Base-by-base conservation (phyloP, 139 green algal genomes). In the Klebsormidium nitens region DNA sequence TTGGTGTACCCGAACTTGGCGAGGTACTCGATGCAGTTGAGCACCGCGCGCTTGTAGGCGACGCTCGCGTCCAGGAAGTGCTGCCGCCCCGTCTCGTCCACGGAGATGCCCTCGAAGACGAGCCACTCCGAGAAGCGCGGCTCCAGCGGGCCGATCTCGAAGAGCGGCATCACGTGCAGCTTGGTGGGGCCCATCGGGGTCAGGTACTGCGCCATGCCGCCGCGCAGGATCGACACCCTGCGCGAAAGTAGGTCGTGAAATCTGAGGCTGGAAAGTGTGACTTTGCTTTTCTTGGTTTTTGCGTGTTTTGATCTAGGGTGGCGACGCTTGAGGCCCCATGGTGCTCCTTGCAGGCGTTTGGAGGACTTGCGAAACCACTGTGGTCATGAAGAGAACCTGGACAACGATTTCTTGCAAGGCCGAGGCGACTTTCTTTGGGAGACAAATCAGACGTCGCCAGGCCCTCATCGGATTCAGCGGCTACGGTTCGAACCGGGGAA, bases 1-100 rank as follows among this genome's bases (percentile, higher is more conserved):
- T 39, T 67, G 5, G 59, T 67, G 14, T 88, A 91, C 1, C 86
- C 87, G 66, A 91, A 88, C 57, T 90, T 89, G 44, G 59, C 52
- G 34, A 92, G 76, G 79, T 91, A 91, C 63, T 92, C 48, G 28
- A 92, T 90, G 74, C 69, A 76, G 75, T 90, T 88, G 2, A 92
- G 82, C 34, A 90, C 80, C 6, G 86, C 86, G 3, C 87, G 79
- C 77, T 92, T 92, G 81, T 89, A 92, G 31, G 87, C 86, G 11
- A 91, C 64, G 0, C 72, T 76, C 38, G 84, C 84, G 46, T 91
- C 87, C 58, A 91, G 77, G 69, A 81, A 91, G 71, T 91, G 87
- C 82, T 91, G 86, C 63, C 71, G 56, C 44, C 86, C 87, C 17
- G 56, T 48, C 73, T 91, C 85, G 61, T 91, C 83, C 19, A 90